Percentiles rank a stretch among this genome's conserved stretches.
Conservation (phyloP, 2,329 filamentous ascomycete species). For the Neoascochyta sp. region DNA sequence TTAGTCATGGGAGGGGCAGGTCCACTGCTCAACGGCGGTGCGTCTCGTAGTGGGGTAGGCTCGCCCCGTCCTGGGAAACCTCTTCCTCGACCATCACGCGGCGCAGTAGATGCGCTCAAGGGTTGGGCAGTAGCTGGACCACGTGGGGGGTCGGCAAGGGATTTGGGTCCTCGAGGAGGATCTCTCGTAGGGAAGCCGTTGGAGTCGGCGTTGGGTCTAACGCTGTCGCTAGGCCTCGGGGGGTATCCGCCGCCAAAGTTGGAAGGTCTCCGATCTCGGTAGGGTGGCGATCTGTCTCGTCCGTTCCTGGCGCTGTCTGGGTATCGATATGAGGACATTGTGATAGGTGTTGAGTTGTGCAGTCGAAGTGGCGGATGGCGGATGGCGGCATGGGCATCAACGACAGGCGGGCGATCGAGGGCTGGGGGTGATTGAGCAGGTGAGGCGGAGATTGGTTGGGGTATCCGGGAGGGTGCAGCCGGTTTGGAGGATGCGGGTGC, state of each 20-base stretch:
- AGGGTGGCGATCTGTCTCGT: slow-evolving; percentile 49
- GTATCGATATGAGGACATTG: slow-evolving; percentile 37
- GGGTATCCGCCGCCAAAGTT: slow-evolving; percentile 57
- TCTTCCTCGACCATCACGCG: slow-evolving; percentile 56
- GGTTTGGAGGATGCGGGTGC: no score
- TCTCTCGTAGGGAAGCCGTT: slow-evolving; percentile 47
- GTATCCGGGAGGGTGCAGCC: no score
- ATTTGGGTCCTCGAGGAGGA: slow-evolving; percentile 77
- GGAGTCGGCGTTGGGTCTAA: slow-evolving; percentile 28
- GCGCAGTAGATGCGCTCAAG: slow-evolving; percentile 40
- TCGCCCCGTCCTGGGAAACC: slow-evolving; percentile 60
- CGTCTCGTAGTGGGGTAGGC: slow-evolving; percentile 57
- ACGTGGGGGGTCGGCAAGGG: slow-evolving; percentile 61
- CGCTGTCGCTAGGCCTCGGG: slow-evolving; percentile 42
- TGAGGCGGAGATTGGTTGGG: no score
- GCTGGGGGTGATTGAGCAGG: no score
- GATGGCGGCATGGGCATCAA: slow-evolving; percentile 21
- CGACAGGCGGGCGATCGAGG: no score
- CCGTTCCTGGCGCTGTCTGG: slow-evolving; percentile 37
- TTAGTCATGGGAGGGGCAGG: slow-evolving; percentile 19
- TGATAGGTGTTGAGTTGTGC: no score
- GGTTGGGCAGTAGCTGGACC: slow-evolving; percentile 33
- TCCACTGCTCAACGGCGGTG: slow-evolving; percentile 46
- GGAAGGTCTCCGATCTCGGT: slow-evolving; percentile 65
- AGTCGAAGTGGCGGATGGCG: no score